Evolutionary conservation across 2,329 filamentous ascomycete genomes (phyloP), one percentile per base, ranked within the genome.

Genomic region (Alternaria panax): DNA sequence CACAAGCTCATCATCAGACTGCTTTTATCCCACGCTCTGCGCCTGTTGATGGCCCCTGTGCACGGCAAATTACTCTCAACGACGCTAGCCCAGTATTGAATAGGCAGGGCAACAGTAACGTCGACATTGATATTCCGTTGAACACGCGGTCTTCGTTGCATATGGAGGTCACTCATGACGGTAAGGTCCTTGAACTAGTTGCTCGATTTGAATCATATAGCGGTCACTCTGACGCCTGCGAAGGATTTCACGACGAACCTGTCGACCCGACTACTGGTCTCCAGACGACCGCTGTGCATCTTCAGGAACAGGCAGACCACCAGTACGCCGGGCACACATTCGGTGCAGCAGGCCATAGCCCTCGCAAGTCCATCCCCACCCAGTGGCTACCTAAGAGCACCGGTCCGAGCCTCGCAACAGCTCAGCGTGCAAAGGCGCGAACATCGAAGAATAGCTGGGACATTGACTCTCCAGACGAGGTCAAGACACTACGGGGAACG

Each of bases 351-450:
- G 46, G 52, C 7, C 40, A 54, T 1, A 75, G 68, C 28, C 63
- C 69, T 1, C 71, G 73, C 24, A 75, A 74, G 55, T 53, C 73
- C 2, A 64, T 75, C 18, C 72, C 74, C 27, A 30, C 66, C 3
- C 68, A 73, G 14, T 74, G 73, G 73, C 53, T 64, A 12, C 47
- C 59, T 24, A 57, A 51, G 32, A 56, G 46, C 16, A 55, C 41
- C 16, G 64, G 58, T 2, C 70, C 73, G 1, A 62, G 50, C 2
- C 59, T 73, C 8, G 58, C 59, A 14, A 75, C 71, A 2, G 68
- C 68, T 2, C 61, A 69, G 38, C 69, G 72, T 38, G 67, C 67
- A 6, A 67, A 60, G 46, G 64, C 68, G 28, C 68, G 69, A 7
- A 69, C 65, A 12, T 14, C 48, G 24, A 69, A 68, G 30, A 68